phyloP scores from a whole-genome alignment of 768 basidiomycete genomes.

The Phlegmacium glaucopus region DNA sequence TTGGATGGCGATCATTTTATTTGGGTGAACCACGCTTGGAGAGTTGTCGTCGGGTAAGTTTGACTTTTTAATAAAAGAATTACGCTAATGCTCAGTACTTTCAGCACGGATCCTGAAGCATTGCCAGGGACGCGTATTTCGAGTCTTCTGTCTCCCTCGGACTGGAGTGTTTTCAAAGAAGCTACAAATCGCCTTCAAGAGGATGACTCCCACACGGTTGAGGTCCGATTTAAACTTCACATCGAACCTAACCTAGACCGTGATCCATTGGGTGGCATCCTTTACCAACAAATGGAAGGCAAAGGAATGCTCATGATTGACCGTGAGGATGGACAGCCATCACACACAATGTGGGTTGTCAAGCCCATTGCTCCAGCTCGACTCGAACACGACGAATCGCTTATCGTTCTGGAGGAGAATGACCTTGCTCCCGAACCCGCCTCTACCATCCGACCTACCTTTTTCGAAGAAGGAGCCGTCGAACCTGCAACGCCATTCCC shows the following conservation, averaged over 20 bases:
- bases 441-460: constrained; percentile 35
- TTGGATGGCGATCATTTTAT: constrained; percentile 93
- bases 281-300: constrained; percentile 90
- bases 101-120: constrained; percentile 79
- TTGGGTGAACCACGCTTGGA: constrained; percentile 97
- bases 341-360: constrained; percentile 98
- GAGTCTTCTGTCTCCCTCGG: constrained; percentile 70
- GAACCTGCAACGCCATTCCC: constrained; percentile 71
- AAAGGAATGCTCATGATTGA: constrained; percentile 99
- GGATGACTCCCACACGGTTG: constrained; percentile 93
- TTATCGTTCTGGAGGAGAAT: constrained; percentile 52
- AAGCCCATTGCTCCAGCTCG: constrained; percentile 75
- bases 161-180: constrained; percentile 81
- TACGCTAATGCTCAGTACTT: background rate
- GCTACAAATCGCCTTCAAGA: constrained; percentile 82
- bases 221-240: constrained; percentile 85
- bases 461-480: constrained; percentile 28
- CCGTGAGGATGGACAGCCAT: constrained; percentile 79
- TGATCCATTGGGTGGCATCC: constrained; percentile 48
- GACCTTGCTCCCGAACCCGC: constrained; percentile 41
- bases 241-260: constrained; percentile 60
- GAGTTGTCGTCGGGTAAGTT: constrained; percentile 82
- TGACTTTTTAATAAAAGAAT: background rate
- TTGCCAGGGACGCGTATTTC: constrained; percentile 80
- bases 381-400: constrained; percentile 62